A percentile compares a stretch with the other conserved stretches of the same genome.
Evolutionary conservation across 2,329 filamentous ascomycete species (phyloP).

Genomic region (Paramyrothecium roridum): DNA sequence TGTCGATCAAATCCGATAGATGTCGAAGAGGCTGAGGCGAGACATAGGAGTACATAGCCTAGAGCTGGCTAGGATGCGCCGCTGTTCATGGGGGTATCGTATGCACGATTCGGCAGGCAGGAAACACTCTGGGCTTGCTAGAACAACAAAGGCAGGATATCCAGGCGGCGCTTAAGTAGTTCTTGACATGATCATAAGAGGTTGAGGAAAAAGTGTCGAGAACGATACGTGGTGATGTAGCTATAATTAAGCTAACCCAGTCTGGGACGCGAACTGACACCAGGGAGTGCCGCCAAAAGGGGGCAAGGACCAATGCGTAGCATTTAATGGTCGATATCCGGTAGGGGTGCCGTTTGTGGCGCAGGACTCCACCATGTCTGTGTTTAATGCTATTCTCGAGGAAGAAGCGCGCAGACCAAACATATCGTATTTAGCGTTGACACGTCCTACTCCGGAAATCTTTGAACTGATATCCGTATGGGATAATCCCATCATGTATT

Average conservation of each 20-base stretch:
- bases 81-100: background rate
- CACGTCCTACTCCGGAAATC: no score
- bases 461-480: no score
- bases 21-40: background rate
- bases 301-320: background rate
- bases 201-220: background rate
- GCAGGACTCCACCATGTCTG: background rate
- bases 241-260: background rate
- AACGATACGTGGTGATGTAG: background rate
- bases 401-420: no score
- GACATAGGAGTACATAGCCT: background rate
- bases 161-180: no score
- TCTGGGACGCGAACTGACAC: background rate
- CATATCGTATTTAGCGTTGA: no score
- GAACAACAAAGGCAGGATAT: no score
- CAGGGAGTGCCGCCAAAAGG: background rate
- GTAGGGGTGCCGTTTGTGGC: background rate
- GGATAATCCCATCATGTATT: no score
- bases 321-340: no score
- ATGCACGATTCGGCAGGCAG: background rate
- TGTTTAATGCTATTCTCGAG: no score
- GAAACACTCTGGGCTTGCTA: no score
- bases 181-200: no score
- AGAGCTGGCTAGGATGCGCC: background rate
- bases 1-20: background rate